Evolutionary conservation across 2,329 filamentous ascomycete genomes (phyloP), one percentile per base, ranked within the genome.

Genomic region (Clarireedia paspali): DNA sequence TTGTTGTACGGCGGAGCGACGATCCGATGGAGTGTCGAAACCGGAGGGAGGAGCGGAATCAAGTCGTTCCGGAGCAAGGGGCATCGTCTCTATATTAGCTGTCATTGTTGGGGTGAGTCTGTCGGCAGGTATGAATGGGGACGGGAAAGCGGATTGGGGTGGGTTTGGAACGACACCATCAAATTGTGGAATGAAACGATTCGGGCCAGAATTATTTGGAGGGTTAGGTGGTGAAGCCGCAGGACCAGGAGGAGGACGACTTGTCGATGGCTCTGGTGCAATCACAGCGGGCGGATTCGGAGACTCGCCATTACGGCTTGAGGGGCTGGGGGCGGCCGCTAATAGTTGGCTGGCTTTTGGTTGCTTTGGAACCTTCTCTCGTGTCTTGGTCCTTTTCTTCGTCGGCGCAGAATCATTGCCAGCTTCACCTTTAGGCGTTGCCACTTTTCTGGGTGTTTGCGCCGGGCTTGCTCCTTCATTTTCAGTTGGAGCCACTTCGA

Each of bases 381-480:
- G 60, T 14, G 55, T 50, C 50, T 67, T 68, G n/a, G 60, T 49
- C 56, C 66, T 55, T 66, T 66, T 49, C 77, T 78, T 57, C 34
- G 67, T 67, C 47, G 72, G 68, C 45, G 66, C 67, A n/a, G 70
- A 50, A 48, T 66, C 66, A 12, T 52, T 56, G 20, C 59, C 77
- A 70, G 67, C 57, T 63, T 77, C 62, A 71, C 71, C 60, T 68
- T 75, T 80, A 64, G 59, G 70, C 65, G 60, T 71, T 66, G 56
- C 74, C 72, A 62, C 74, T 70, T 66, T 78, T 57, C 81, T 76
- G 24, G 80, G 80, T 3, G 83, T 85, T n/a, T 78, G 78, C 9
- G 74, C 75, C 9, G 79, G 77, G 2, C 82, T 81, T 48, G 74
- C 72, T 45, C 74, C 75, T 63, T 89, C 87, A 15, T 79, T 79